phyloP scores from a whole-genome alignment of 306 rosid genomes.

The Prunus padus region DNA sequence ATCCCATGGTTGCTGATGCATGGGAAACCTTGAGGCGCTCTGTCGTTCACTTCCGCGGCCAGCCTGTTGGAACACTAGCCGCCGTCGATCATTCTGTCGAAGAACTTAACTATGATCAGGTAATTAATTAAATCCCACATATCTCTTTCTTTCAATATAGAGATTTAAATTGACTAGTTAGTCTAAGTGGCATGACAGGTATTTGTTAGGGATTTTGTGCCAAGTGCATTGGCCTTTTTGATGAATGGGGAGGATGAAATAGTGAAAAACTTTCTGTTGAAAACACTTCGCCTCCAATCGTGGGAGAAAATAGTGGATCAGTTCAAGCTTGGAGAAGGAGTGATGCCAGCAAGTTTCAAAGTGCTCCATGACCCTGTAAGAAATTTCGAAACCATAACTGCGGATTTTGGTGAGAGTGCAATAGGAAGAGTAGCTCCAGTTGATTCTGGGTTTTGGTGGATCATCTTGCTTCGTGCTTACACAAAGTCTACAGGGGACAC shows the following conservation, averaged over 20 bases:
- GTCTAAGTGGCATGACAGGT: conserved; percentile 19
- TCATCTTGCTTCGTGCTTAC: conserved; percentile 40
- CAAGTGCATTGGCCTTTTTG: conserved; percentile 39
- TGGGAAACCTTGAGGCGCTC: conserved; percentile 37
- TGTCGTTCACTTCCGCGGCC: conserved; percentile 25
- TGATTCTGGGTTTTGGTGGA: conserved; percentile 45
- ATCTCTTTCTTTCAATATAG: no score
- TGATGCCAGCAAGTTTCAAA: conserved; percentile 42
- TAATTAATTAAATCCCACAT: not conserved
- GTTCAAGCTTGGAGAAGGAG: conserved; percentile 40
- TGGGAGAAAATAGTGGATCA: conserved; percentile 33
- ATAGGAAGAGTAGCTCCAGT: conserved; percentile 46
- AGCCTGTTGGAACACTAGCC: conserved; percentile 34
- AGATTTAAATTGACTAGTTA: no score
- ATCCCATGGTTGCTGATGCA: conserved; percentile 32
- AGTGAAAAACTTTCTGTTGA: conserved; percentile 35
- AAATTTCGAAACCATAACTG: conserved; percentile 25
- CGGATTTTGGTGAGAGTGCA: conserved; percentile 39
- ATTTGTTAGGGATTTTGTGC: conserved; percentile 39
- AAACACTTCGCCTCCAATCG: conserved; percentile 37
- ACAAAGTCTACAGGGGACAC: conserved; percentile 39
- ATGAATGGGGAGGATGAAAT: conserved; percentile 37
- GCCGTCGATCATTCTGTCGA: conserved; percentile 30
- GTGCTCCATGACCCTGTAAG: conserved; percentile 30
- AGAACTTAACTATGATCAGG: conserved; percentile 42